Evolutionary conservation across 768 basidiomycete species (phyloP).

Genomic region (Termitomyces sp.): DNA sequence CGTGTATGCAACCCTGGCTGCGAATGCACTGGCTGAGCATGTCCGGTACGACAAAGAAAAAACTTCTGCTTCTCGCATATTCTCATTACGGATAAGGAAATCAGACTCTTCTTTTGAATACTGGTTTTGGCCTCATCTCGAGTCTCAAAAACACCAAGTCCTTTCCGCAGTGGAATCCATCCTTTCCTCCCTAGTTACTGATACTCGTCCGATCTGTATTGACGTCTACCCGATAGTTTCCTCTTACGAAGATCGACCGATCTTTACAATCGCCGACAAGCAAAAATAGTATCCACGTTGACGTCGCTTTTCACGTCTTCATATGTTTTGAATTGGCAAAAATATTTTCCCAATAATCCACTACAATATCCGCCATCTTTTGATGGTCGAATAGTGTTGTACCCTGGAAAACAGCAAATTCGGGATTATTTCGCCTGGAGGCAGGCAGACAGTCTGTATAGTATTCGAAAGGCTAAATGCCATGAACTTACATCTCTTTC

Average conservation of each 20-base stretch:
- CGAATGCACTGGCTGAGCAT: not conserved
- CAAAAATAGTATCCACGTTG: constrained; percentile 82
- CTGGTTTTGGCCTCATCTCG: no score
- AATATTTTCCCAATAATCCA: constrained; percentile 67
- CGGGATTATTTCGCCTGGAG: constrained; percentile 96
- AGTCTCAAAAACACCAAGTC: not conserved
- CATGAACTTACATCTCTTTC: constrained; percentile 1
- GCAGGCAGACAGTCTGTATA: constrained; percentile 83
- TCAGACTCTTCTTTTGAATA: not conserved
- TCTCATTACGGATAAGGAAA: not conserved
- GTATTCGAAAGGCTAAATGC: not conserved
- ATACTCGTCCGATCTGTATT: not conserved
- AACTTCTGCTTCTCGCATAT: not conserved
- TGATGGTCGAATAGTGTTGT: constrained; percentile 82
- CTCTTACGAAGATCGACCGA: constrained; percentile 69
- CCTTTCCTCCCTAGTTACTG: no score
- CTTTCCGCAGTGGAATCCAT: not conserved
- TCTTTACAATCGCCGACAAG: constrained; percentile 79
- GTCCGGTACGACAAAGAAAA: not conserved
- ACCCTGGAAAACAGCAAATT: constrained; percentile 66
- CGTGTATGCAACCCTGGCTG: not conserved
- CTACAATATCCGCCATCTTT: constrained; percentile 87
- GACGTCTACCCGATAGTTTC: constrained; percentile 51
- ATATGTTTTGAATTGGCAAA: constrained; percentile 83
- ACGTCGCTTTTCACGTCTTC: constrained; percentile 87